These are phyloP conservation scores for Rosa chinensis DNA, from an alignment of 306 rosid species.

Conservation along the genomic window DNA sequence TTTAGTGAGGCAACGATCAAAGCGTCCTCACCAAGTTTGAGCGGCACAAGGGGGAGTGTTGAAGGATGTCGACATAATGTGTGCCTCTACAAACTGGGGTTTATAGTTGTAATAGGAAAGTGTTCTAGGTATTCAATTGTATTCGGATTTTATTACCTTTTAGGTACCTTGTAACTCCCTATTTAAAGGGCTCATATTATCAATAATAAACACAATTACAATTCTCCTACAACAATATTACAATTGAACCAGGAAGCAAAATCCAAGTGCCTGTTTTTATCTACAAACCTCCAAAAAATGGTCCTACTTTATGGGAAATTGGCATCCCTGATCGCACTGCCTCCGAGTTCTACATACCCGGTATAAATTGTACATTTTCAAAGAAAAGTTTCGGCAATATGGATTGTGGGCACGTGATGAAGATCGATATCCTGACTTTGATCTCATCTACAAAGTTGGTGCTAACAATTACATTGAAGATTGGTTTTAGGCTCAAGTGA, in stretches of 20 bases:
- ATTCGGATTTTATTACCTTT: too few species aligned
- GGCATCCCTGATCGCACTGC: slow-evolving; percentile 91
- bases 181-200: too few species aligned
- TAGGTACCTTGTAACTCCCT: too few species aligned
- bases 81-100: too few species aligned
- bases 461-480: slow-evolving; percentile 15
- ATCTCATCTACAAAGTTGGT: slow-evolving; percentile 39
- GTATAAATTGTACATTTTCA: slow-evolving; percentile 28
- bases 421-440: slow-evolving; percentile 34
- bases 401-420: slow-evolving; percentile 55
- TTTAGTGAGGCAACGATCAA: too few species aligned
- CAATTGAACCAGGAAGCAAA: slow-evolving; percentile 38
- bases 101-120: too few species aligned
- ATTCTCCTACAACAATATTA: slow-evolving; percentile 15
- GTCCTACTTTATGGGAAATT: slow-evolving; percentile 82
- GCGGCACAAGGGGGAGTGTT: too few species aligned
- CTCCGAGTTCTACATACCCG: slow-evolving; percentile 59
- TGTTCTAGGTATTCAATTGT: too few species aligned
- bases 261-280: slow-evolving; percentile 32
- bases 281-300: slow-evolving; percentile 71
- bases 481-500: slow-evolving; percentile 59
- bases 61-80: too few species aligned
- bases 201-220: too few species aligned
- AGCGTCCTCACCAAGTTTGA: too few species aligned
- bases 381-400: slow-evolving; percentile 43